phyloP scores from a whole-genome alignment of 768 basidiomycete species.

The Podaxis sp. region DNA sequence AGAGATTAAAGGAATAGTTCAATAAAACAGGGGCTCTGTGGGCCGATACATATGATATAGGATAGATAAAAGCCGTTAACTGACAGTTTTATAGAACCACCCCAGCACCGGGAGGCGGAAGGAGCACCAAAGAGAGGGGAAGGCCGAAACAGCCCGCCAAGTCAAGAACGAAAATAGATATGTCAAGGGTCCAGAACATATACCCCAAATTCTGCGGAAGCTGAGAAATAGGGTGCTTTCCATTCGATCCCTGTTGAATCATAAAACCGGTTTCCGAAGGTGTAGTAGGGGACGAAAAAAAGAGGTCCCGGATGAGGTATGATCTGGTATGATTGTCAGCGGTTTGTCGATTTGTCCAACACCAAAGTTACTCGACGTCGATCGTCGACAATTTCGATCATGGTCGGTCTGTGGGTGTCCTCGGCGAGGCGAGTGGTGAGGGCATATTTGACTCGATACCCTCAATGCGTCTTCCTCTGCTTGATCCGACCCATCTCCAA shows the following conservation, averaged over 20 bases:
- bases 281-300: not conserved
- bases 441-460: constrained; percentile 12
- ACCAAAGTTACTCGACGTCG: not conserved
- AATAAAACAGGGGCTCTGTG: not conserved
- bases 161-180: not conserved
- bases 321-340: not conserved
- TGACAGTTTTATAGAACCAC: not conserved
- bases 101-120: not conserved
- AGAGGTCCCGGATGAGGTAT: not conserved
- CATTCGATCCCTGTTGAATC: not conserved
- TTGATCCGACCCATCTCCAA: constrained; percentile 83
- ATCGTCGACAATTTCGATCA: constrained; percentile 1
- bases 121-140: not conserved
- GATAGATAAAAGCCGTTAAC: not conserved
- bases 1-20: not conserved
- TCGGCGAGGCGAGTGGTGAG: not conserved
- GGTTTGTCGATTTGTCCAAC: not conserved
- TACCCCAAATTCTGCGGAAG: not conserved
- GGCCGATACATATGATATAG: constrained; percentile 5
- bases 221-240: not conserved
- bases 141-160: not conserved
- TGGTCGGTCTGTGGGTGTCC: not conserved
- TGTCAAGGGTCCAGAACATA: not conserved
- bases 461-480: constrained; percentile 19
- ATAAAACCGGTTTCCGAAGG: not conserved